Evolutionary conservation across 257 asterid species (phyloP), one percentile per base, ranked within the genome.

Genomic region (Solanum arcanum): DNA sequence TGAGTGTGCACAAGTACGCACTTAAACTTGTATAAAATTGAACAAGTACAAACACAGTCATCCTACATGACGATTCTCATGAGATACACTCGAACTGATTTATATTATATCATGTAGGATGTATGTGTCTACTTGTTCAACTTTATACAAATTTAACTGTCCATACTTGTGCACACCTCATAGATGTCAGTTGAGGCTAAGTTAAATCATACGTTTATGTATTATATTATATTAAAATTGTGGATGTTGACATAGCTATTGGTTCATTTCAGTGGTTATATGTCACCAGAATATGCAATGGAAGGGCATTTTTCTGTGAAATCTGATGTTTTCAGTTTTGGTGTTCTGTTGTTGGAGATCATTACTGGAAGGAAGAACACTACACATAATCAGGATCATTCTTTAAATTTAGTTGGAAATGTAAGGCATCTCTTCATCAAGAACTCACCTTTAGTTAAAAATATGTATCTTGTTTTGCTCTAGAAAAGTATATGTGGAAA

Each of bases 211-310:
- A 52, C 4, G 5, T 18, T 52, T 52, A 52, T 52, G 0, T 60
- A 23, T 60, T 60, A 60, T 60, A 29, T 0, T 13, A 1, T 2
- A 0, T 60, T 60, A 62, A 62, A 64, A 52, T 39, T 14, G 37
- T 44, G 27, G 27, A 29, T 78, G 2, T 27, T 68, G 35, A 25
- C 29, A 5, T 9, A 31, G 29, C 29, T 73, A 59, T 41, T 62
- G 5, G 11, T 84, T 59, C 59, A 59, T 16, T 72, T 80, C 23
- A 90, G 91, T 46, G 92, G 91, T 27, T 89, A 89, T 33, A 89
- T 90, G 91, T 86, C 92, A 76, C 92, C 92, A 3, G 91, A 90
- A 41, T 90, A 90, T 31, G 90, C 91, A 4, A 77, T 89, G 37
- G 88, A 89, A 64, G 91, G 92, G 16, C 75, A 73, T 25, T 90